These are phyloP conservation scores for Aspergillus fischeri DNA, from an alignment of 2,329 filamentous ascomycete genomes.

Conservation along the genomic window DNA sequence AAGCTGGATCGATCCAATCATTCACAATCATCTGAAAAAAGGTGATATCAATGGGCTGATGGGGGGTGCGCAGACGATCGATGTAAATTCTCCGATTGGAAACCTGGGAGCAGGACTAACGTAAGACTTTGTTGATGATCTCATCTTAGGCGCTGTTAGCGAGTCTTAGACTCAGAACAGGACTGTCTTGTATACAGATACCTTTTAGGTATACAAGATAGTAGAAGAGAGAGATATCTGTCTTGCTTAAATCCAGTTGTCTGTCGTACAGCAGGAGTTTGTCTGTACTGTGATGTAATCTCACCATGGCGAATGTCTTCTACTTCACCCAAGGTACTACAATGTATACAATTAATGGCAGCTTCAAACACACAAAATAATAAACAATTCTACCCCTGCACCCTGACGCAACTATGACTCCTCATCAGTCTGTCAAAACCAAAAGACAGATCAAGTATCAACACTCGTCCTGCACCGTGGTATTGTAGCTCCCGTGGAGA, in stretches of 20 bases:
- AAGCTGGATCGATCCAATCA: not conserved
- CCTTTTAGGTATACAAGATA: not conserved
- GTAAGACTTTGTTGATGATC: not conserved
- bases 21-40: not conserved
- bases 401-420: not conserved
- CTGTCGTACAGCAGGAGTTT: not conserved
- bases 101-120: not conserved
- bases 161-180: not conserved
- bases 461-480: not conserved
- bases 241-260: not conserved
- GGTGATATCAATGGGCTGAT: not conserved
- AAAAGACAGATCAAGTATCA: not conserved
- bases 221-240: not conserved
- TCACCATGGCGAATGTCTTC: not conserved
- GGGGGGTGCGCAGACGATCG: not conserved
- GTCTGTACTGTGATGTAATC: not conserved
- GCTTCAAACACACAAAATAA: not conserved
- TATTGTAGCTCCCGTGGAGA: not conserved
- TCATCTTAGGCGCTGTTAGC: not conserved
- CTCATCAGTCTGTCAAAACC: not conserved
- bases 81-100: not conserved
- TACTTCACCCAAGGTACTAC: not conserved
- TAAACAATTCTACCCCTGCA: not conserved
- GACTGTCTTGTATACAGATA: not conserved
- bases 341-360: not conserved